Evolutionary conservation across 1,284 basidiomycete species (phyloP), one percentile per base, ranked within the genome.

Genomic region (Cutaneotrichosporon dermatis): DNA sequence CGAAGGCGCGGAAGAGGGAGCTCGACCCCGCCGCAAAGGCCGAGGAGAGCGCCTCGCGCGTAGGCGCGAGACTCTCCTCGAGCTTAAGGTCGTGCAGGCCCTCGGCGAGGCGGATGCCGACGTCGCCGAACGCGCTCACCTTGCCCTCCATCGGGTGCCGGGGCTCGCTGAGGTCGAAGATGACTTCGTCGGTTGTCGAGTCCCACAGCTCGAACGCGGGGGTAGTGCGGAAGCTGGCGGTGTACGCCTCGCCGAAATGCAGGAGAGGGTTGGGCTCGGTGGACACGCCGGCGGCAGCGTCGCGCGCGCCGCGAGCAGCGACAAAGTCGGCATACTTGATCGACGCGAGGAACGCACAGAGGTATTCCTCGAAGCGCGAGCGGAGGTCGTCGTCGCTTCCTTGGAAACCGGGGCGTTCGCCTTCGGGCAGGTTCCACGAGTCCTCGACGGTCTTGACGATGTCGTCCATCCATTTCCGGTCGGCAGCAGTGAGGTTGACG

Each of bases 401-500:
- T 74, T 88, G 87, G 78, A 94, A 96, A 5, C 71, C 65, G 10
- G 69, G 63, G 3, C 69, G 64, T 56, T 69, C 63, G n/a, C 65
- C 68, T 42, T 71, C 69, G 12, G 68, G 59, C 51, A 59, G 40
- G 58, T 84, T 83, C 86, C 88, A 95, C 3, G 84, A 83, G 58
- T 89, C 86, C 65, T 92, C 90, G 10, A 94, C 90, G 52, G 89
- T 88, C 55, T 82, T 83, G 51, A 92, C 84, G 39, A 86, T 81
- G 66, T 87, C 86, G 70, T 88, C 86, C 83, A 99, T 94, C 95
- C 96, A 99, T 75, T 92, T 96, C 59, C 95, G 82, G 77, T 99
- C 96, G 1, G 93, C 91, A 0, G 95, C 81, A 1, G 95, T 98
- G 60, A 99, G 80, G 5, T 84, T 84, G 35, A 89, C 85, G 34